phyloP scores from a whole-genome alignment of 1,139 yeast genomes.

The Yamadazyma trypodendri region DNA sequence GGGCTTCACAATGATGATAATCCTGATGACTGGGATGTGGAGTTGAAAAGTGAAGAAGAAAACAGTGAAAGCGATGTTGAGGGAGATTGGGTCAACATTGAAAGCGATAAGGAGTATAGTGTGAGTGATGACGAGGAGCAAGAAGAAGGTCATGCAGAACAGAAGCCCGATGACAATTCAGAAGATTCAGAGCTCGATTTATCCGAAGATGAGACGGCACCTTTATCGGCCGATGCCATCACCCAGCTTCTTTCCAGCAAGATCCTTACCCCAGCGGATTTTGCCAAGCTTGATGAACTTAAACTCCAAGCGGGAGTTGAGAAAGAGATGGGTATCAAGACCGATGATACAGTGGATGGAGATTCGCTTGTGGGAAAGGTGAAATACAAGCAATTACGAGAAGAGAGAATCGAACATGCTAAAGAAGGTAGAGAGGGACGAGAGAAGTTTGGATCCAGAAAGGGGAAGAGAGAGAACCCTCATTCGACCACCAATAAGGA shows the following conservation, averaged over 20 bases:
- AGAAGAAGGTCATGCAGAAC: conserved; percentile 28
- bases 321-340: conserved; percentile 61
- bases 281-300: conserved; percentile 88
- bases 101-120: conserved; percentile 58
- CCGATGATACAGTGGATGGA: conserved; percentile 87
- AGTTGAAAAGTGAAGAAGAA: conserved; percentile 49
- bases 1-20: conserved; percentile 43
- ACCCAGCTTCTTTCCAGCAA: conserved; percentile 67
- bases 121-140: conserved; percentile 44
- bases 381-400: conserved; percentile 82
- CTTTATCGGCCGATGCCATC: conserved; percentile 42
- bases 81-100: conserved; percentile 61
- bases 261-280: conserved; percentile 95
- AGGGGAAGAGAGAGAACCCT: conserved; percentile 73
- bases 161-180: conserved; percentile 10
- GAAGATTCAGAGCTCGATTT: conserved; percentile 8
- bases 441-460: conserved; percentile 84
- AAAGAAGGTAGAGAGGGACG: conserved; percentile 92
- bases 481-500: conserved; percentile 94
- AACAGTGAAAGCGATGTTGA: conserved; percentile 61
- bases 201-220: conserved; percentile 6
- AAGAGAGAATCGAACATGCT: conserved; percentile 84
- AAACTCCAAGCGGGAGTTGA: conserved; percentile 81
- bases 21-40: conserved; percentile 46
- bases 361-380: conserved; percentile 75